A percentile compares a stretch with the other conserved stretches of the same genome.
Conservation (phyloP, 441 rosid species). For the Pelargonium fulgidum region DNA sequence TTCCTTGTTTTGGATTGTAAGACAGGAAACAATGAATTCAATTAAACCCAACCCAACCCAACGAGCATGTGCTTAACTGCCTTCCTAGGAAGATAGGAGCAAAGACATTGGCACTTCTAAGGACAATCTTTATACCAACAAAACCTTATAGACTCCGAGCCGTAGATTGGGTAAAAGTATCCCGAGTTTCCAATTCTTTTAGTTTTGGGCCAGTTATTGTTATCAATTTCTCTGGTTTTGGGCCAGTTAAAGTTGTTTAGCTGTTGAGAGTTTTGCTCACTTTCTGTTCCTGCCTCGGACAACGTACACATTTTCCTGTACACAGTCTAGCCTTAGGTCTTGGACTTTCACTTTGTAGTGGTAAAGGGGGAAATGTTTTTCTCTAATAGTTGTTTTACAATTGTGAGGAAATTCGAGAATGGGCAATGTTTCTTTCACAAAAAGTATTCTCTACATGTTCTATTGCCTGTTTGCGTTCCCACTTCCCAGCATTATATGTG, state of each 20-base stretch:
- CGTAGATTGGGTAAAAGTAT: background rate
- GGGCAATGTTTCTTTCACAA: background rate
- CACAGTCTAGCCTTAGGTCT: no score
- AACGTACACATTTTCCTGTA: no score
- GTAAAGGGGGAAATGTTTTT: background rate
- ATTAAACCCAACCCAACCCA: no score
- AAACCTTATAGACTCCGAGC: background rate
- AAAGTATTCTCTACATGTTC: no score
- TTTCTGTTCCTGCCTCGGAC: no score
- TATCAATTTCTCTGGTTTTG: constrained; percentile 1
- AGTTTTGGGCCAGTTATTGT: background rate
- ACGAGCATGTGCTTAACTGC: no score
- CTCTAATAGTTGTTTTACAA: background rate
- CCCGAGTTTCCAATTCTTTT: background rate
- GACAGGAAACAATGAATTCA: background rate
- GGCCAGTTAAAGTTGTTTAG: background rate
- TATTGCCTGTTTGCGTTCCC: no score
- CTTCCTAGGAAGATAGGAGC: no score
- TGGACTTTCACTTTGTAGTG: background rate
- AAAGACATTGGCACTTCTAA: no score
- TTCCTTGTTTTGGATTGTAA: background rate
- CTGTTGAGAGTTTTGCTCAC: no score
- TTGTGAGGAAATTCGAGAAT: background rate
- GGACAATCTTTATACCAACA: background rate
- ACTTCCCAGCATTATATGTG: no score